Percentiles rank a stretch among this genome's conserved stretches.
These are phyloP conservation scores for Scedosporium boydii DNA, from an alignment of 2,329 filamentous ascomycete species.

Conservation along the genomic window DNA sequence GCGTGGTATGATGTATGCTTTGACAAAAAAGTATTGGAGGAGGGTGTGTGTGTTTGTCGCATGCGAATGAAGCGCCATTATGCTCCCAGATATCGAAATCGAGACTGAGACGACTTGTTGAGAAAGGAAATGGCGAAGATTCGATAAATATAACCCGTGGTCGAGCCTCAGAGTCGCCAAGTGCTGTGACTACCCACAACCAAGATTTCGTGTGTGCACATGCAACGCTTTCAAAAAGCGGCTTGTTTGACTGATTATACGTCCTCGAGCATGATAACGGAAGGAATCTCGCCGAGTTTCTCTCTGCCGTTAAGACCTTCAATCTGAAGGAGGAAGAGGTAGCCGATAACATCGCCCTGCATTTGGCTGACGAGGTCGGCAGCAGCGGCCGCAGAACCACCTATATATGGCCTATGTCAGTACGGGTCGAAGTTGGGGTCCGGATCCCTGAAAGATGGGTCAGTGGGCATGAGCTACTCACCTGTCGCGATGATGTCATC, in stretches of 20 bases:
- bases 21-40: background rate
- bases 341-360: slow-evolving; percentile 78
- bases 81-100: background rate
- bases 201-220: background rate
- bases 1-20: background rate
- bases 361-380: slow-evolving; percentile 78
- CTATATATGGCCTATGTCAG: slow-evolving; percentile 33
- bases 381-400: slow-evolving; percentile 83
- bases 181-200: background rate
- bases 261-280: slow-evolving; percentile 69
- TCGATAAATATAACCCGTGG: background rate
- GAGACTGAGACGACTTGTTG: background rate
- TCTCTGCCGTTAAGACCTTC: slow-evolving; percentile 85
- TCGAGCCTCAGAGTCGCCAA: background rate
- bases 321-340: slow-evolving; percentile 92
- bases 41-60: background rate
- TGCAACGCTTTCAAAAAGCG: background rate
- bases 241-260: slow-evolving; percentile 17
- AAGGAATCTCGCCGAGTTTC: slow-evolving; percentile 70
- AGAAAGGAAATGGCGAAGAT: background rate
- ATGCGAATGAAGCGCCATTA: too few species aligned
- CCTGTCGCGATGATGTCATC: slow-evolving; percentile 98
- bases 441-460: slow-evolving; percentile 4
- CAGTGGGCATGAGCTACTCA: slow-evolving; percentile 33
- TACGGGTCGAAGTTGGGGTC: slow-evolving; percentile 6